Evolutionary conservation across 345 rosid genomes (phyloP), one percentile per base, ranked within the genome.

Genomic region (Trapa incisa): DNA sequence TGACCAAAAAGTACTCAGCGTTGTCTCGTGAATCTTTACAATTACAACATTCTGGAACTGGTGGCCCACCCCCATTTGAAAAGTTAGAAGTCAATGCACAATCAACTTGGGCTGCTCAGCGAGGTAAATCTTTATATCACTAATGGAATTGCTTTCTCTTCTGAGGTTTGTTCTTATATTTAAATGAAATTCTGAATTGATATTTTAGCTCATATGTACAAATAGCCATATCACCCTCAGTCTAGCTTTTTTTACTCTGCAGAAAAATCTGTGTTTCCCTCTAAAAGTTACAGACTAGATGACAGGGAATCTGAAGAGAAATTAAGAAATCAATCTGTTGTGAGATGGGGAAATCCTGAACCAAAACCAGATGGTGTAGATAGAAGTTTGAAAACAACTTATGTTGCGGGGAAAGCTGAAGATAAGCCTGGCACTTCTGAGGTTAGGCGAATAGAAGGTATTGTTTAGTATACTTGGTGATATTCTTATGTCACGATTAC

Each of bases 11-110:
- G 37, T 93, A 87, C 67, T 77, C 82, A 1, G 82, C 77, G 50
- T 56, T 85, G 62, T 79, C 94, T 45, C 89, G 92, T 64, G 80
- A 86, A 41, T 78, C 89, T 3, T 63, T 77, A 67, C 50, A 68
- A 71, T 65, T 82, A 35, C 80, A 83, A 73, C 89, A 85, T 75
- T 64, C 72, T 67, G 87, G 76, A 61, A 53, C 54, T 60, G 79
- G 81, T 62, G 86, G 87, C 65, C 97, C 97, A 75, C 96, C 97
- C 52, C 87, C 77, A 17, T 93, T 90, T 78, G 97, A 87, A 82
- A 88, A 87, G 86, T 69, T 93, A 83, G 81, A 83, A 82, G 77
- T 84, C 65, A 73, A 80, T 69, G 71, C 75, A 37, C 74, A 82
- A 37, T 71, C 76, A 12, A 73, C 8, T 67, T 79, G 61, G 60